phyloP scores from a whole-genome alignment of 2,329 filamentous ascomycete genomes.

The Phoma sp. region DNA sequence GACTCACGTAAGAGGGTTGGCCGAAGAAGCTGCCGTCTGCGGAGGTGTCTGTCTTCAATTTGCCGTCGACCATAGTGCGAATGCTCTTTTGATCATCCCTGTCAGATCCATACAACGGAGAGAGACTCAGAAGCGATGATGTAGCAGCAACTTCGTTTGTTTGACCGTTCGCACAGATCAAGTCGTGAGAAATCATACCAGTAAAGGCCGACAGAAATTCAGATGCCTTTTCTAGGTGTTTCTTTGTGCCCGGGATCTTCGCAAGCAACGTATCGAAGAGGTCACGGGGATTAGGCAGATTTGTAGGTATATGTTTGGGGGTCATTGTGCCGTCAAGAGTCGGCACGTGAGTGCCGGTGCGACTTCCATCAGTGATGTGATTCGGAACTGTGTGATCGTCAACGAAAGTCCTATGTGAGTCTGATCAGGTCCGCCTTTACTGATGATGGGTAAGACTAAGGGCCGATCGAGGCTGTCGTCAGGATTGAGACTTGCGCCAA shows the following conservation, averaged over 20 bases:
- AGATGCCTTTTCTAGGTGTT: conserved; percentile 71
- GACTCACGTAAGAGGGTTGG: conserved; percentile 68
- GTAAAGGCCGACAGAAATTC: conserved; percentile 75
- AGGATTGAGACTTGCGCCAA: no score
- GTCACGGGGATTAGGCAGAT: conserved; percentile 63
- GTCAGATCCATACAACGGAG: conserved; percentile 72
- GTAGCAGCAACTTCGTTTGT: conserved; percentile 62
- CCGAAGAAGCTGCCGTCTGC: conserved; percentile 65
- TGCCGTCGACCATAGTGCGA: conserved; percentile 64
- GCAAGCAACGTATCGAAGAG: conserved; percentile 71
- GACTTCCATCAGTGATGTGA: conserved; percentile 21
- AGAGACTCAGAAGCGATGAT: conserved; percentile 74
- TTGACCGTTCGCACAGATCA: conserved; percentile 67
- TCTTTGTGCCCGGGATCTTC: conserved; percentile 59
- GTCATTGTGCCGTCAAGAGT: conserved; percentile 65
- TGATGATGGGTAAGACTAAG: no score
- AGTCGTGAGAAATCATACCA: conserved; percentile 63
- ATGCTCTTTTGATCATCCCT: conserved; percentile 68
- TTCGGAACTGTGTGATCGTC: no score
- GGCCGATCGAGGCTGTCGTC: no score
- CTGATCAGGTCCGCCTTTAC: no score
- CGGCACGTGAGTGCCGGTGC: conserved; percentile 64
- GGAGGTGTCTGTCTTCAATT: conserved; percentile 71
- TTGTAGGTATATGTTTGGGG: conserved; percentile 59
- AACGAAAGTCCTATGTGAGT: no score